Conservation (phyloP, 2,329 filamentous ascomycete species). For the Aspergillus pseudotamarii region DNA sequence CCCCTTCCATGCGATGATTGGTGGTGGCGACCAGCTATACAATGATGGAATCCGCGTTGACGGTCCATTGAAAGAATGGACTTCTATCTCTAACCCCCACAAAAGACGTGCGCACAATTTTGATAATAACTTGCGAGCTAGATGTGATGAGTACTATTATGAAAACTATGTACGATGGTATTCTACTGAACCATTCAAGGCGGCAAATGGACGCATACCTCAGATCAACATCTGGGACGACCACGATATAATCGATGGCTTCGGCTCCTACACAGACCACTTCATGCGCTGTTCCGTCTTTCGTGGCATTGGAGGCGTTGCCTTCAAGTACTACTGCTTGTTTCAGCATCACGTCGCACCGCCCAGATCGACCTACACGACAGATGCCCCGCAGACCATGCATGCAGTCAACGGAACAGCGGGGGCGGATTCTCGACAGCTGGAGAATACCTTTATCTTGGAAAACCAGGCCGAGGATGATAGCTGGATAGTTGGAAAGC, state of each 20-base stretch:
- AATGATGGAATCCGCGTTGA: constrained; percentile 79
- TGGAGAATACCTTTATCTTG: constrained; percentile 73
- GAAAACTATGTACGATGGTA: constrained; percentile 69
- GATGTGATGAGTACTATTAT: constrained; percentile 65
- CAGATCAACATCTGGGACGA: constrained; percentile 70
- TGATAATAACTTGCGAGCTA: constrained; percentile 63
- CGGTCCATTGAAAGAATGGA: constrained; percentile 74
- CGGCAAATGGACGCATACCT: constrained; percentile 63
- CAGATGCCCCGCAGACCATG: constrained; percentile 65
- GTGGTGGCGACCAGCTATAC: constrained; percentile 86
- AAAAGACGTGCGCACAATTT: constrained; percentile 65
- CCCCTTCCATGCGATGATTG: constrained; percentile 73
- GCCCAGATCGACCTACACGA: constrained; percentile 82
- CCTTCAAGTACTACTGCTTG: constrained; percentile 64
- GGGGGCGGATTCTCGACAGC: constrained; percentile 67
- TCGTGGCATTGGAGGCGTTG: constrained; percentile 63
- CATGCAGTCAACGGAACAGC: constrained; percentile 52
- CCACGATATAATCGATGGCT: constrained; percentile 68
- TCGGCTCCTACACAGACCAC: constrained; percentile 67
- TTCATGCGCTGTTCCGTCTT: constrained; percentile 69
- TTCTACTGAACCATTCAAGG: constrained; percentile 64
- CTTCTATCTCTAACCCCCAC: constrained; percentile 61
- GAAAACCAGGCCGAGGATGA: constrained; percentile 61
- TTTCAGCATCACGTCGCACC: constrained; percentile 81
- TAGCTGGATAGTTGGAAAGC: constrained; percentile 77